Evolutionary conservation across 2,329 filamentous ascomycete genomes (phyloP).

Genomic region (Corinectria fuckeliana): DNA sequence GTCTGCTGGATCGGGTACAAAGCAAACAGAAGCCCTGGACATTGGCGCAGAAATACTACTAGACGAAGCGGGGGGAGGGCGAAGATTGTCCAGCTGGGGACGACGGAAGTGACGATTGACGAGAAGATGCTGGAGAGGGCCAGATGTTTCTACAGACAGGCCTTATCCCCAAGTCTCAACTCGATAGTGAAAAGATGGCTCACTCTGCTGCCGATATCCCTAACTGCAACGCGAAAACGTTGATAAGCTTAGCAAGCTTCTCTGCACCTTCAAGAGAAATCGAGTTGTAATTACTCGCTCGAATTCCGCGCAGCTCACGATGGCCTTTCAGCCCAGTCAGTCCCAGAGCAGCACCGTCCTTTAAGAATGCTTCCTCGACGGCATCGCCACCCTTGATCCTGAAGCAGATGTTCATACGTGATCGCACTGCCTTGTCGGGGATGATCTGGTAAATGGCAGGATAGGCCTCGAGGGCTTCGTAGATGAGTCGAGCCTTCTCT

Average conservation of each 20-base stretch:
- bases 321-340: constrained; percentile 89
- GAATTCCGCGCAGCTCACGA: constrained; percentile 72
- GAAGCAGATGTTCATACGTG: constrained; percentile 96
- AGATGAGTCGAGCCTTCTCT: constrained; percentile 79
- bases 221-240: constrained; percentile 62
- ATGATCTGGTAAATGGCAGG: constrained; percentile 78
- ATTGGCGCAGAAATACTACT: too few relatives aligned
- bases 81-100: too few relatives aligned
- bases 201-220: background rate
- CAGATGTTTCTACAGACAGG: too few relatives aligned
- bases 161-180: too few relatives aligned
- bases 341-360: constrained; percentile 70
- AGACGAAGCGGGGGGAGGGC: too few relatives aligned
- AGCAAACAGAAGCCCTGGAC: too few relatives aligned
- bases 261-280: constrained; percentile 71
- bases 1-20: too few relatives aligned
- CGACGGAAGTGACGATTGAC: too few relatives aligned
- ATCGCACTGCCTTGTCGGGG: constrained; percentile 76
- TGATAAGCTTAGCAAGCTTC: constrained; percentile 70
- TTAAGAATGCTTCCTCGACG: constrained; percentile 81
- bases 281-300: constrained; percentile 89
- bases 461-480: constrained; percentile 76
- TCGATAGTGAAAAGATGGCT: too few relatives aligned
- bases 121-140: too few relatives aligned
- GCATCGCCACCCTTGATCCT: constrained; percentile 68